Conservation (phyloP, 1,139 yeast genomes). For the Tardiomyces blankii region DNA sequence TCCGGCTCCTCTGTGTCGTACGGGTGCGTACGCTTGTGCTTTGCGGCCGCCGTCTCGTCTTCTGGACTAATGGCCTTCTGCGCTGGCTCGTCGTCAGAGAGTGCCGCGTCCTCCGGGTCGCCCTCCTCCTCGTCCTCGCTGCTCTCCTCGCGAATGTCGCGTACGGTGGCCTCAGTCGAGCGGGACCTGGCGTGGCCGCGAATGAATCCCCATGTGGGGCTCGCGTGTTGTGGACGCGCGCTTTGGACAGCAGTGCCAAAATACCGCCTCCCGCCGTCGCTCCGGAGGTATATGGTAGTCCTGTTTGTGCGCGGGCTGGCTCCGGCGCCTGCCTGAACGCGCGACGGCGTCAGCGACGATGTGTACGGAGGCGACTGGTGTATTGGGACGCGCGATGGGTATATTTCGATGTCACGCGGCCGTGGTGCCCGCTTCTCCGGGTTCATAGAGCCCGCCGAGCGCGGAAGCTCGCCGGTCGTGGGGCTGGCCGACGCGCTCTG, state of each 20-base stretch:
- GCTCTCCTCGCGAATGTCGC: constrained; percentile 3
- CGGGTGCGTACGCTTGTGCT: constrained; percentile 1
- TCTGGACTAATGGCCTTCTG: constrained; percentile 11
- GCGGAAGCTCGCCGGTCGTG: neutral
- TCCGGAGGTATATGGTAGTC: no score
- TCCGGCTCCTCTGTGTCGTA: neutral
- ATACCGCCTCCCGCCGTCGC: no score
- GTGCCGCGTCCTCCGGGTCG: constrained; percentile 17
- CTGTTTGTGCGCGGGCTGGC: neutral
- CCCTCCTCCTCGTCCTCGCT: constrained; percentile 5
- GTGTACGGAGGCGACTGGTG: constrained; percentile 4
- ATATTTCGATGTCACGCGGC: constrained; percentile 11
- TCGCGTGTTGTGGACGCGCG: no score
- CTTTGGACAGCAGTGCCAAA: no score
- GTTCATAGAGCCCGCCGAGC: neutral
- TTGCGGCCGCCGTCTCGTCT: constrained; percentile 7
- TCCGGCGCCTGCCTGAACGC: neutral
- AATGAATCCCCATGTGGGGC: neutral
- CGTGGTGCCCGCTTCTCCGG: constrained; percentile 7
- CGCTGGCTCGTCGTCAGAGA: constrained; percentile 15
- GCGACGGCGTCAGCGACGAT: neutral
- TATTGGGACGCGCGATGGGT: constrained; percentile 6
- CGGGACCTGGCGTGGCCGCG: constrained; percentile 3
- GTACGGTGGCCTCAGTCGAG: constrained; percentile 1
- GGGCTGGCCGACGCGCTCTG: neutral